Evolutionary conservation across 1,284 basidiomycete genomes (phyloP), one percentile per base, ranked within the genome.

Genomic region (Tylopilus sp.): DNA sequence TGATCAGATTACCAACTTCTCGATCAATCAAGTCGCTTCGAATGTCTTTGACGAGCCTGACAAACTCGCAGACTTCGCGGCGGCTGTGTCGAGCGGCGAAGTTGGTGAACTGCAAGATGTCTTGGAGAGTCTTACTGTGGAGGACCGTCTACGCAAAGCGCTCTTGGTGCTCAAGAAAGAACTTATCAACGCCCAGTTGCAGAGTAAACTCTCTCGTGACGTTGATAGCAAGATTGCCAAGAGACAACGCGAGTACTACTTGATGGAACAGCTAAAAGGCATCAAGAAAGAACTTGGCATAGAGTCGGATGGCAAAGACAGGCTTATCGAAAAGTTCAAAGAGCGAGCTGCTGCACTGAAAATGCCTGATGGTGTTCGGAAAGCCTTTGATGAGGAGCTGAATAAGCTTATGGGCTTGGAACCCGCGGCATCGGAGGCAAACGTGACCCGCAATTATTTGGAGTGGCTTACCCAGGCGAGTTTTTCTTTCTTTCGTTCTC

Each of bases 211-310:
- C 52, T 87, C 89, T 12, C 82, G 92, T 35, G 96, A 99, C 60
- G 94, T 99, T 19, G 94, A 99, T 67, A 83, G 75, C 74, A 97
- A 97, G 76, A 97, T 99, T 54, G 93, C 93, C 42, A 98, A 98
- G 71, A 80, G 95, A 13, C 96, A 99, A 68, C 78, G 95, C 52
- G 97, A 99, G 74, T 98, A 97, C 66, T 98, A 97, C 70, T 76
- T 99, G 51, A 95, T 93, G 89, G 97, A 99, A 70, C 97, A 99
- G 72, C 81, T 99, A 54, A 97, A 97, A 71, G 94, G 92, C 2
- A 99, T 99, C 73, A 98, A 99, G 78, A 97, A 96, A 75, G 97
- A 98, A 71, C 79, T 99, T 7, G 96, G 96, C 5, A 92, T 98
- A 82, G 93, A 96, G 71, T 88, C 86, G 29, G 96, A 99, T 61